Conservation (phyloP, 2,329 filamentous ascomycete genomes). For the Aspergillus ochraceus region DNA sequence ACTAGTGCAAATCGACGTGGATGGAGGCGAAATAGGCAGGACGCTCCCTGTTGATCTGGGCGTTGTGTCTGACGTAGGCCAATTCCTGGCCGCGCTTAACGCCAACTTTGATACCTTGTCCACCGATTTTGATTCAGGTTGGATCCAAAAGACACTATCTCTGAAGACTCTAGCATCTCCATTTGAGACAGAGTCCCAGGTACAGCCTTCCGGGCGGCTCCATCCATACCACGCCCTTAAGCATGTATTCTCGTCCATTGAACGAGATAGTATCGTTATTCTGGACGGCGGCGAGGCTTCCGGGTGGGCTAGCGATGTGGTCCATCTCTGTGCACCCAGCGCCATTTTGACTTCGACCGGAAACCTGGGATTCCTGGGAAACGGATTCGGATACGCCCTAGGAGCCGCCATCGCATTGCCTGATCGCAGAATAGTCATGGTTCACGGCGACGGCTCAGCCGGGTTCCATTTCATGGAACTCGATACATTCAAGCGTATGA, state of each 20-base stretch:
- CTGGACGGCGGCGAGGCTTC: conserved; percentile 28
- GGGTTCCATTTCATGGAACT: conserved; percentile 50
- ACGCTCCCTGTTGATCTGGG: conserved; percentile 42
- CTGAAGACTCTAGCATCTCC: conserved; percentile 19
- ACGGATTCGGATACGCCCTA: conserved; percentile 48
- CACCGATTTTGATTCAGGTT: neutral
- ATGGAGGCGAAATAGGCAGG: conserved; percentile 46
- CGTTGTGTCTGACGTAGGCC: conserved; percentile 41
- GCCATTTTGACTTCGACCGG: conserved; percentile 34
- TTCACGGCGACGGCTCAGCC: conserved; percentile 48
- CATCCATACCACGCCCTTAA: conserved; percentile 48
- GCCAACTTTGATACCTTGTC: conserved; percentile 11
- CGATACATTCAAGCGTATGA: conserved; percentile 45
- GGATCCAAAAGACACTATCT: neutral
- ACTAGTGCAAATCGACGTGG: conserved; percentile 45
- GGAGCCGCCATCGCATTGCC: conserved; percentile 46
- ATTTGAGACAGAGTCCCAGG: conserved; percentile 23
- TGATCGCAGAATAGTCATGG: conserved; percentile 40
- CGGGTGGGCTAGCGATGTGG: conserved; percentile 41
- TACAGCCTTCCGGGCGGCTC: conserved; percentile 29
- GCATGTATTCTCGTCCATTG: conserved; percentile 36
- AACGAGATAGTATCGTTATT: conserved; percentile 38
- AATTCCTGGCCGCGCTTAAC: conserved; percentile 34
- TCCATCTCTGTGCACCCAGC: conserved; percentile 37
- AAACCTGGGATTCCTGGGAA: conserved; percentile 47